A percentile compares a stretch with the other conserved stretches of the same genome.
phyloP scores from a whole-genome alignment of 2,329 filamentous ascomycete species.

The Stenocarpella maydis region DNA sequence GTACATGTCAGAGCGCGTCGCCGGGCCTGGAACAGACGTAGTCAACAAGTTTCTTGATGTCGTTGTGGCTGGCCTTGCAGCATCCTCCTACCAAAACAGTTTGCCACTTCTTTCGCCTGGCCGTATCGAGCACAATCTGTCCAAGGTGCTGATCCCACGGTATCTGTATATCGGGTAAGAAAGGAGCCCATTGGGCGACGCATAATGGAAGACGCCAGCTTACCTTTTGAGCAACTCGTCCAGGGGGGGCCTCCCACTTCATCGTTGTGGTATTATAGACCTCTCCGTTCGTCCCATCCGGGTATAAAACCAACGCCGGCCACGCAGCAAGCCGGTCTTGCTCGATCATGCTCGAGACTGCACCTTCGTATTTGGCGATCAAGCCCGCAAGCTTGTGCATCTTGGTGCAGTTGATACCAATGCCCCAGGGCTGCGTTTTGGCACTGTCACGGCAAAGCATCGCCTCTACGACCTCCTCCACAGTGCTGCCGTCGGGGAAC shows the following conservation, averaged over 20 bases:
- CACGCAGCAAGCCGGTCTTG: conserved; percentile 47
- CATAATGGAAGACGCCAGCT: conserved; percentile 23
- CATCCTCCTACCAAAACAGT: conserved; percentile 61
- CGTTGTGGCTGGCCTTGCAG: conserved; percentile 54
- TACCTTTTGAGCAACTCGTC: conserved; percentile 40
- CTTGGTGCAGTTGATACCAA: conserved; percentile 76
- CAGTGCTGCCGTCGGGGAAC: conserved; percentile 64
- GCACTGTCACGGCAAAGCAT: conserved; percentile 46
- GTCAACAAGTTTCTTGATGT: conserved; percentile 37
- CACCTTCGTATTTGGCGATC: conserved; percentile 62
- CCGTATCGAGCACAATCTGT: conserved; percentile 49
- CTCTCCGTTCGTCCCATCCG: conserved; percentile 74
- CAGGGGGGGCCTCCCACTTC: conserved; percentile 61
- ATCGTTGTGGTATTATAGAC: conserved; percentile 71
- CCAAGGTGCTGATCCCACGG: conserved; percentile 58
- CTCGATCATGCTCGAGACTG: conserved; percentile 49
- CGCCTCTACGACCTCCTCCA: conserved; percentile 50
- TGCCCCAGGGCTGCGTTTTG: conserved; percentile 59
- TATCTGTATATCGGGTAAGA: conserved; percentile 36
- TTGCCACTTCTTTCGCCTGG: conserved; percentile 50
- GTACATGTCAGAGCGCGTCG: not conserved
- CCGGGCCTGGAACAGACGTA: not conserved
- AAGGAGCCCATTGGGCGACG: not conserved
- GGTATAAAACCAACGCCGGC: conserved; percentile 70
- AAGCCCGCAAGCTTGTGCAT: conserved; percentile 66